A percentile compares a stretch with the other conserved stretches of the same genome.
These are phyloP conservation scores for Nakazawaea wickerhamii DNA, from an alignment of 805 yeast genomes.

Conservation along the genomic window DNA sequence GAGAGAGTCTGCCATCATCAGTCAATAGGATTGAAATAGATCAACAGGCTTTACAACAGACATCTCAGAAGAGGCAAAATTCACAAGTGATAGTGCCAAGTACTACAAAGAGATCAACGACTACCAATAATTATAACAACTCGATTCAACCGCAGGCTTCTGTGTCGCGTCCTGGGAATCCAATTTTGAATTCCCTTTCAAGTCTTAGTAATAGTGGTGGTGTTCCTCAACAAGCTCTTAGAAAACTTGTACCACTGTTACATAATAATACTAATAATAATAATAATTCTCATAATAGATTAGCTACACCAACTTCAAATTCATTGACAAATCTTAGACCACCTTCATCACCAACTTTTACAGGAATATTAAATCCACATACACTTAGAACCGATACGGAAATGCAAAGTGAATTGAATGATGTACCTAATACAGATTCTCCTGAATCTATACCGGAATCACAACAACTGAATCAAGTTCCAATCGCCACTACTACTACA, in stretches of 20 bases:
- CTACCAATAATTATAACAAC: neutral
- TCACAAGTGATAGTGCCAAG: slow-evolving; percentile 12
- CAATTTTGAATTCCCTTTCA: neutral
- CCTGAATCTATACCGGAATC: slow-evolving; percentile 11
- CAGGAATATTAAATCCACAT: slow-evolving; percentile 6
- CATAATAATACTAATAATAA: neutral
- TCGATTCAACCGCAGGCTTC: neutral
- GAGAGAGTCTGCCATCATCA: neutral
- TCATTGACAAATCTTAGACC: slow-evolving; percentile 31
- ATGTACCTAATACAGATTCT: slow-evolving; percentile 11
- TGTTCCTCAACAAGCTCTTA: neutral
- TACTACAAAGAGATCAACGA: slow-evolving; percentile 12
- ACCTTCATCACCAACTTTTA: slow-evolving; percentile 11
- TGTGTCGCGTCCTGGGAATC: neutral
- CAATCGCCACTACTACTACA: neutral
- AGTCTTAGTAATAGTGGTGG: neutral
- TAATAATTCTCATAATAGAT: too few species aligned
- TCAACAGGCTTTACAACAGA: slow-evolving; percentile 1
- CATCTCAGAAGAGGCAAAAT: slow-evolving; percentile 13
- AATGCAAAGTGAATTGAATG: slow-evolving; percentile 11
- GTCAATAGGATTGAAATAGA: neutral
- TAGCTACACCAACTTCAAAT: slow-evolving; percentile 32
- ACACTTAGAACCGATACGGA: slow-evolving; percentile 7
- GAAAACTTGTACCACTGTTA: slow-evolving; percentile 6
- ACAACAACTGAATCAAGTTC: neutral